phyloP scores from a whole-genome alignment of 805 yeast species.

The Candida silvatica region DNA sequence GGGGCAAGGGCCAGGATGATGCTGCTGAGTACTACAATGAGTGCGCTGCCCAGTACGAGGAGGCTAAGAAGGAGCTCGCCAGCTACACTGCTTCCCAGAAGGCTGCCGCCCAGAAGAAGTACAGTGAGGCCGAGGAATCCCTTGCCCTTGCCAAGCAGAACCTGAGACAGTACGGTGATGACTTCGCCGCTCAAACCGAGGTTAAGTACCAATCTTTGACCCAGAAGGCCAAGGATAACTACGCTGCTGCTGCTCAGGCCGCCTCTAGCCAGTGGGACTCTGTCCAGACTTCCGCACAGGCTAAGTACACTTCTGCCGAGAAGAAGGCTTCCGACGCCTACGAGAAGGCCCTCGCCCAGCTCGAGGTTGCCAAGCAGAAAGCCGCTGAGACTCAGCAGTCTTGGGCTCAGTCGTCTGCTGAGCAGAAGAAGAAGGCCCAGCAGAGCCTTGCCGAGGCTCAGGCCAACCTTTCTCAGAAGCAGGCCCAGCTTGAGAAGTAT shows the following conservation, averaged over 20 bases:
- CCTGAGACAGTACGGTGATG: conserved; percentile 7
- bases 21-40: neutral
- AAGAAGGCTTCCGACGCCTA: neutral
- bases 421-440: neutral
- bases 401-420: conserved; percentile 27
- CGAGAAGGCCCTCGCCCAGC: neutral
- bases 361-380: conserved; percentile 16
- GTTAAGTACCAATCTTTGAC: neutral
- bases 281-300: neutral
- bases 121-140: conserved; percentile 26
- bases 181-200: conserved; percentile 1
- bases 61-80: conserved; percentile 28
- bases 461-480: neutral
- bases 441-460: neutral
- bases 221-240: neutral
- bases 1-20: neutral
- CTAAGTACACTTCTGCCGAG: conserved; percentile 1
- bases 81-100: conserved; percentile 29
- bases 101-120: conserved; percentile 25
- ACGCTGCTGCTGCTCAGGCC: neutral
- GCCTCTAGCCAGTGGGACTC: neutral
- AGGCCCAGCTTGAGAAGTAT: neutral
- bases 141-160: conserved; percentile 24
- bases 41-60: conserved; percentile 16
- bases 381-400: conserved; percentile 22